phyloP scores from a whole-genome alignment of 345 rosid genomes.

The Limnanthes douglasii region DNA sequence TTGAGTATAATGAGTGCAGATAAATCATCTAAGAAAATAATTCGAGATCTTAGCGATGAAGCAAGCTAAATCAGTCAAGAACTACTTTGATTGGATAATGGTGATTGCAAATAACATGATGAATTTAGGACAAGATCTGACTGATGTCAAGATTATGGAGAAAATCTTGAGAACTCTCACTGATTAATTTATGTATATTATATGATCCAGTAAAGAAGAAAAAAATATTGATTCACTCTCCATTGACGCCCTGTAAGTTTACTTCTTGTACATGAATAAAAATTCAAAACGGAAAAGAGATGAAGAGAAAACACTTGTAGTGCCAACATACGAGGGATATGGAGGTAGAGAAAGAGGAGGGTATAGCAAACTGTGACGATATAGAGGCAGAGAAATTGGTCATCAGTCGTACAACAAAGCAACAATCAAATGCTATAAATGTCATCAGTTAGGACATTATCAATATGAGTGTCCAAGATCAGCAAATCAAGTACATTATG shows the following conservation, averaged over 20 bases:
- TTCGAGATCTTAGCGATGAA: too few relatives aligned
- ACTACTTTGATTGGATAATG: neutral
- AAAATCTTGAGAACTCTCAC: constrained; percentile 1
- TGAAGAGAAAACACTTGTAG: constrained; percentile 1
- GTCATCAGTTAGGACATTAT: neutral
- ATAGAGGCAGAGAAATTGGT: neutral
- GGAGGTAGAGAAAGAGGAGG: neutral
- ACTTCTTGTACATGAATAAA: neutral
- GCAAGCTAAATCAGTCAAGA: neutral
- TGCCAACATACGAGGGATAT: neutral
- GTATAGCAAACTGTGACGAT: too few relatives aligned
- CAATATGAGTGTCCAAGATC: neutral
- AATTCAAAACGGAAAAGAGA: too few relatives aligned
- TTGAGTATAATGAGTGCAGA: neutral
- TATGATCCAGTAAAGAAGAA: too few relatives aligned
- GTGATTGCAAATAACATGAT: neutral
- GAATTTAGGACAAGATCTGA: neutral
- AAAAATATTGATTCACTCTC: neutral
- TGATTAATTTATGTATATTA: neutral
- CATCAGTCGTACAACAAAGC: neutral
- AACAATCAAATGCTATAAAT: neutral
- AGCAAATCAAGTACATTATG: neutral
- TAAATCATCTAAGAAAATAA: too few relatives aligned
- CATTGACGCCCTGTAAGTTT: neutral
- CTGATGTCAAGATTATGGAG: neutral